Evolutionary conservation across 2,329 filamentous ascomycete genomes (phyloP).

Genomic region (Beauveria sp.): DNA sequence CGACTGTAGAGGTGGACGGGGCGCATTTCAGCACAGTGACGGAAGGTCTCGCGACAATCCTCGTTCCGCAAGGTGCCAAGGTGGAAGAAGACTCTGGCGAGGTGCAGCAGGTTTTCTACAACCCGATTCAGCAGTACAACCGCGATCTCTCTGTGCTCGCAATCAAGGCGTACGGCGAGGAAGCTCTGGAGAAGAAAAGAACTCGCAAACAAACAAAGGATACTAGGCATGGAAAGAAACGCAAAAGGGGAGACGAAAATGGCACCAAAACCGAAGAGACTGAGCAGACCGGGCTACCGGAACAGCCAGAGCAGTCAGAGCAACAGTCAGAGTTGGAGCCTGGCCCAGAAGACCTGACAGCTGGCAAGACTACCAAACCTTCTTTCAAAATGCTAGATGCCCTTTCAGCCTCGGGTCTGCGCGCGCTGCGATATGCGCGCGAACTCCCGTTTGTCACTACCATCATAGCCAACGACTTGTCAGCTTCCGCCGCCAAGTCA

Average conservation of each 20-base stretch:
- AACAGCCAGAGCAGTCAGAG: background rate
- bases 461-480: conserved; percentile 86
- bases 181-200: conserved; percentile 41
- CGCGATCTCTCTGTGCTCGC: conserved; percentile 88
- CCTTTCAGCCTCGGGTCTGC: conserved; percentile 84
- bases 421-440: conserved; percentile 83
- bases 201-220: conserved; percentile 20
- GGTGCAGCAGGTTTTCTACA: conserved; percentile 87
- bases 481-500: conserved; percentile 64
- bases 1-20: conserved; percentile 30
- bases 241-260: conserved; percentile 28
- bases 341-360: conserved; percentile 11
- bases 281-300: background rate
- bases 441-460: conserved; percentile 80
- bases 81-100: conserved; percentile 47
- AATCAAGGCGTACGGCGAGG: conserved; percentile 80
- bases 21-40: conserved; percentile 44
- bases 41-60: conserved; percentile 51
- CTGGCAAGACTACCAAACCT: conserved; percentile 27
- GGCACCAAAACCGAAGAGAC: conserved; percentile 15
- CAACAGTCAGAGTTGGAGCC: background rate
- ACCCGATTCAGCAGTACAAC: conserved; percentile 98
- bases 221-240: conserved; percentile 33
- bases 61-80: conserved; percentile 41
- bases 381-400: conserved; percentile 86